Evolutionary conservation across 1,139 yeast genomes (phyloP).

Genomic region (Geotrichum candidum): DNA sequence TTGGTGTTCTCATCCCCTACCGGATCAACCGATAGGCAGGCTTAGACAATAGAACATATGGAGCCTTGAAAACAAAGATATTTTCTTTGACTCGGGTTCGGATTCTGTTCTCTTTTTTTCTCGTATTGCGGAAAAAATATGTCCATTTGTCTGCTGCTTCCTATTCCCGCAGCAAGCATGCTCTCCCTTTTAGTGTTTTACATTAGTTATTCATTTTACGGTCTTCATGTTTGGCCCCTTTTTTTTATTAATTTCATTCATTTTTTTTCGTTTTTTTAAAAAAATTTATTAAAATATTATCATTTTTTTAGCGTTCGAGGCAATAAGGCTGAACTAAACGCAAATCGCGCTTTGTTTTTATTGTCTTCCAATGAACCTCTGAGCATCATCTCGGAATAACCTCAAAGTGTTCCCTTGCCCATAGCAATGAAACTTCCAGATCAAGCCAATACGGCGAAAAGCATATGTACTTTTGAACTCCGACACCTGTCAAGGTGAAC

Average conservation of each 20-base stretch:
- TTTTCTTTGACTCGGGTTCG: background rate
- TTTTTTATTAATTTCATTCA: too few species aligned
- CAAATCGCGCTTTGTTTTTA: too few species aligned
- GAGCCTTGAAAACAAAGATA: background rate
- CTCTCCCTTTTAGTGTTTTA: background rate
- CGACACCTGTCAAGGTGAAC: background rate
- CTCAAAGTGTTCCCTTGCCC: too few species aligned
- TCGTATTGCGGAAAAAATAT: too few species aligned
- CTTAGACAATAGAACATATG: background rate
- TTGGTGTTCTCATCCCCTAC: slow-evolving; percentile 2
- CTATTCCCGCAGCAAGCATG: background rate
- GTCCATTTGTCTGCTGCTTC: background rate
- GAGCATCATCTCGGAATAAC: too few species aligned
- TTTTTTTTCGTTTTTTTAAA: too few species aligned
- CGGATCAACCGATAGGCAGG: background rate
- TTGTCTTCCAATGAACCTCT: too few species aligned
- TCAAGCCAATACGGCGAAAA: background rate
- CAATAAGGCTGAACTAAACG: too few species aligned
- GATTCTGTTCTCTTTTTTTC: too few species aligned
- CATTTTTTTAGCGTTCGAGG: too few species aligned
- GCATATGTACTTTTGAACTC: background rate
- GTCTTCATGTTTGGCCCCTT: background rate
- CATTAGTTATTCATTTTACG: too few species aligned
- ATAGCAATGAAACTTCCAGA: background rate
- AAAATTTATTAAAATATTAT: too few species aligned